Conservation (phyloP, 257 asterid species). For the Pogostemon cablin region DNA sequence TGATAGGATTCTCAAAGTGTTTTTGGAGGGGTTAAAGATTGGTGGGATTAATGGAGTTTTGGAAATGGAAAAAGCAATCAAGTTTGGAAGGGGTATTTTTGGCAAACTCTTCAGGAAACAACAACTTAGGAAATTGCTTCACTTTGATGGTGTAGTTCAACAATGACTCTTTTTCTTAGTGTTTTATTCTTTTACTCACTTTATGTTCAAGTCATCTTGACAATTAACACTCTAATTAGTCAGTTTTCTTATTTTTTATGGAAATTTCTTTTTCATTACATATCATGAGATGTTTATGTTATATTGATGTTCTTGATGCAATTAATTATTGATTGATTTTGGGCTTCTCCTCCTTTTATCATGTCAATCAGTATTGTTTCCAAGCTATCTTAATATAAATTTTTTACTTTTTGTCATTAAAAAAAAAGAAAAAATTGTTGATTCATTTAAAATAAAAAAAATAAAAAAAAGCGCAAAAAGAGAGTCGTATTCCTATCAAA, state of each 20-base stretch:
- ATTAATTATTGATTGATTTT: too few relatives aligned
- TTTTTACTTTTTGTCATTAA: too few relatives aligned
- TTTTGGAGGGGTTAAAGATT: slow-evolving; percentile 53
- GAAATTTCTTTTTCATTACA: neutral
- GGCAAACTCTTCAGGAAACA: slow-evolving; percentile 87
- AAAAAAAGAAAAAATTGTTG: too few relatives aligned
- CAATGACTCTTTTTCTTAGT: slow-evolving; percentile 26
- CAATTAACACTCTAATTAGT: slow-evolving; percentile 23
- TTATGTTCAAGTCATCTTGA: slow-evolving; percentile 40
- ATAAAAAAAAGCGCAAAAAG: too few relatives aligned
- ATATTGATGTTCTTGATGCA: neutral
- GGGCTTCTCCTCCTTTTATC: too few relatives aligned
- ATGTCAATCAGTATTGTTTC: too few relatives aligned
- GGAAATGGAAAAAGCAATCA: slow-evolving; percentile 75
- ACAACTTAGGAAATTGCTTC: slow-evolving; percentile 60
- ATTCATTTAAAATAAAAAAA: too few relatives aligned
- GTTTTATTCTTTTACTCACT: neutral
- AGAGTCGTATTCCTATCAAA: too few relatives aligned
- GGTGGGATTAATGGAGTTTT: slow-evolving; percentile 53
- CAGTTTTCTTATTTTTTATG: neutral
- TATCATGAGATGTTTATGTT: neutral
- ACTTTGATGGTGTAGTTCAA: slow-evolving; percentile 33
- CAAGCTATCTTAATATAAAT: too few relatives aligned
- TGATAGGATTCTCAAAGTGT: slow-evolving; percentile 59
- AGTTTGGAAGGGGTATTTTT: slow-evolving; percentile 80